Evolutionary conservation across 2,329 filamentous ascomycete species (phyloP).

Genomic region (Emergomyces pasteurianus): DNA sequence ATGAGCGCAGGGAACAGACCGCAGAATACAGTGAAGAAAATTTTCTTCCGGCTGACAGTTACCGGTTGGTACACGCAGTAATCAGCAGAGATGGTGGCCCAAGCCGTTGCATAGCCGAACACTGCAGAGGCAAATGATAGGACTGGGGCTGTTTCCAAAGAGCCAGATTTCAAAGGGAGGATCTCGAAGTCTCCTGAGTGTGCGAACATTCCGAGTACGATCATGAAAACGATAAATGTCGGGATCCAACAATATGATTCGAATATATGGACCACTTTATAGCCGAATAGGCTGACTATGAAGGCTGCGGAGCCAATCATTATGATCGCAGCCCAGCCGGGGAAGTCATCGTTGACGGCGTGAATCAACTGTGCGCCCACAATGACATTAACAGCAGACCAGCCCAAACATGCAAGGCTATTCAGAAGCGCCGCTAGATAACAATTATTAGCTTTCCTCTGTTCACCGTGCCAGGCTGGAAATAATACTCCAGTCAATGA

Average conservation of each 20-base stretch:
- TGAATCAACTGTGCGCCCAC: conserved; percentile 68
- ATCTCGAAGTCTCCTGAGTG: conserved; percentile 54
- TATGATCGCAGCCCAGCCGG: conserved; percentile 59
- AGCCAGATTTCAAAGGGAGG: conserved; percentile 48
- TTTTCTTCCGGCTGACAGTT: conserved; percentile 44
- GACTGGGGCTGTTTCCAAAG: conserved; percentile 46
- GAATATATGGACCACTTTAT: conserved; percentile 65
- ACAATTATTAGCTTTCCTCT: conserved; percentile 7
- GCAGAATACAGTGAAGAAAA: conserved; percentile 57
- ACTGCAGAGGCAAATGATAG: conserved; percentile 57
- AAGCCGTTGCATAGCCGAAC: conserved; percentile 59
- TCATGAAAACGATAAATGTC: conserved; percentile 59
- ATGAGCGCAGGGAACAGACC: conserved; percentile 60
- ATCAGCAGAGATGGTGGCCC: conserved; percentile 63
- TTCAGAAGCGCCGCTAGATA: conserved; percentile 44
- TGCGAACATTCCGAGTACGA: conserved; percentile 56
- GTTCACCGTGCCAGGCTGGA: not conserved
- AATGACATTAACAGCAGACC: conserved; percentile 66
- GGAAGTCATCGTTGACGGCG: conserved; percentile 53
- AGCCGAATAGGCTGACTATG: conserved; percentile 59
- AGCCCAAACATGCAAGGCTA: conserved; percentile 62
- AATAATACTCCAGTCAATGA: not conserved
- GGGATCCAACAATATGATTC: conserved; percentile 67
- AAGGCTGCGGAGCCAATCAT: conserved; percentile 59
- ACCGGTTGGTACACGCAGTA: conserved; percentile 70